Conservation (phyloP, 164 flowering plant genomes). For the Amborella trichopoda region DNA sequence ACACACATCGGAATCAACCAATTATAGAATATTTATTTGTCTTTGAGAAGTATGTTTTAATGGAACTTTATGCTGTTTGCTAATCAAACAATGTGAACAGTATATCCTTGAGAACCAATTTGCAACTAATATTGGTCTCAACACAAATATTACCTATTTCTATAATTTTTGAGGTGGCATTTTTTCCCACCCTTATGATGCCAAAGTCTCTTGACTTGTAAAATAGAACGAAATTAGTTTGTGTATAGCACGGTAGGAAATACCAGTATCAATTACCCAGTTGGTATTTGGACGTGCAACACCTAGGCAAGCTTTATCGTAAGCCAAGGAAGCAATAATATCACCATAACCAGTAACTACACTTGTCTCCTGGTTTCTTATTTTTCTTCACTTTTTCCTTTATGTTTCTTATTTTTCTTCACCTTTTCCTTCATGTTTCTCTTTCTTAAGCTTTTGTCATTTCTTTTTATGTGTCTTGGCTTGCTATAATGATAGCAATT, state of each 20-base stretch:
- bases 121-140: background rate
- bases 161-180: background rate
- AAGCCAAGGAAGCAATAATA: background rate
- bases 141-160: background rate
- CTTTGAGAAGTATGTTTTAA: background rate
- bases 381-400: background rate
- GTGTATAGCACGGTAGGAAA: background rate
- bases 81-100: background rate
- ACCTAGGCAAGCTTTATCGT: background rate
- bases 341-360: background rate
- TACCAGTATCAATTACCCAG: too few species aligned
- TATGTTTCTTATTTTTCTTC: too few species aligned
- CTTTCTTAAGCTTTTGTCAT: too few species aligned
- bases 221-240: background rate
- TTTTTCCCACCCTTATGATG: background rate
- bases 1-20: background rate
- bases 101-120: too few species aligned
- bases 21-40: too few species aligned
- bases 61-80: background rate
- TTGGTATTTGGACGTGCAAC: background rate
- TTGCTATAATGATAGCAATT: background rate
- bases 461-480: background rate
- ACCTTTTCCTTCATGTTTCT: too few species aligned
- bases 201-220: background rate
- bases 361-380: background rate